Evolutionary conservation across 1,284 basidiomycete species (phyloP).

Genomic region (Peniophora sp.): DNA sequence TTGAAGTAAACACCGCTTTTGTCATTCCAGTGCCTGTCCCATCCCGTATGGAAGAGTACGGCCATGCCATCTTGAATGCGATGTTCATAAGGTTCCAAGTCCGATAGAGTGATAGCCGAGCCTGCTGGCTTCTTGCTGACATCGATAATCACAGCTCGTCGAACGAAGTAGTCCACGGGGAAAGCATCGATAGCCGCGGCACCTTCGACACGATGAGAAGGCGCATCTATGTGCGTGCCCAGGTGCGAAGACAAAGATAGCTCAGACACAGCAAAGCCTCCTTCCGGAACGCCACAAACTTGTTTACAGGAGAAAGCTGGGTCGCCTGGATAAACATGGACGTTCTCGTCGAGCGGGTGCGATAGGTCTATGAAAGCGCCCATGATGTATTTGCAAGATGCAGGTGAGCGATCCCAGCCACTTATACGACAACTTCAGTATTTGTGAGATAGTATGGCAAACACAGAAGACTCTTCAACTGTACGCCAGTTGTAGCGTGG

Average conservation of each 20-base stretch:
- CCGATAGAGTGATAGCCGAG: constrained; percentile 45
- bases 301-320: constrained; percentile 32
- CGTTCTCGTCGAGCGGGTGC: constrained; percentile 35
- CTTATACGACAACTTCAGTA: no score
- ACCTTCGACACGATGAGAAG: constrained; percentile 54
- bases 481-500: no score
- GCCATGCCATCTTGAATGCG: constrained; percentile 17
- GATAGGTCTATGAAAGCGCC: constrained; percentile 41
- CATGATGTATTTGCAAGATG: no score
- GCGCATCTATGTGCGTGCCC: constrained; percentile 71
- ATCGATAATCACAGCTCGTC: constrained; percentile 43
- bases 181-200: constrained; percentile 51
- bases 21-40: constrained; percentile 48
- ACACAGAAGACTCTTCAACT: no score
- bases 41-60: constrained; percentile 27
- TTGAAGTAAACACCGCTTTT: constrained; percentile 35
- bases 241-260: constrained; percentile 49
- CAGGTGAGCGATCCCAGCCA: no score
- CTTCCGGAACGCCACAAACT: constrained; percentile 26
- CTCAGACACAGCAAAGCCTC: constrained; percentile 43
- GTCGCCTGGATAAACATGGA: constrained; percentile 49
- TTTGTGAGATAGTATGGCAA: no score
- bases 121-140: constrained; percentile 29
- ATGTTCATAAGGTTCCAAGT: constrained; percentile 27
- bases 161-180: constrained; percentile 40